Evolutionary conservation across 371 early-diverging fungal genomes (phyloP).

Genomic region (Mucor velutinosus): DNA sequence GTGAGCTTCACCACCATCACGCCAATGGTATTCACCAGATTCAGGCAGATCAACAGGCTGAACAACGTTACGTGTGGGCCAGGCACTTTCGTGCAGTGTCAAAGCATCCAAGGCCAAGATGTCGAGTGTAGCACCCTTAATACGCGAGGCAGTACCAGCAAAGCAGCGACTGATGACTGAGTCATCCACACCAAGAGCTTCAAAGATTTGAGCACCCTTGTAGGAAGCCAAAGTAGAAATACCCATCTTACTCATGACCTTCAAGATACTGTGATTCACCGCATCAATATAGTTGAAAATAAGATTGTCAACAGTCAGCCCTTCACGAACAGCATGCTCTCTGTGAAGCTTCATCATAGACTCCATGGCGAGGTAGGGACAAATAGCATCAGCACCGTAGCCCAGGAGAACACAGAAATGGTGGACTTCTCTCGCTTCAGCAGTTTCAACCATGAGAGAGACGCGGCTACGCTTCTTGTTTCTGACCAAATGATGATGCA

Average conservation of each 20-base stretch:
- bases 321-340: slow-evolving; percentile 70
- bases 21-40: slow-evolving; percentile 96
- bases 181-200: slow-evolving; percentile 91
- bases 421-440: slow-evolving; percentile 96
- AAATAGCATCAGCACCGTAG: slow-evolving; percentile 96
- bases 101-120: slow-evolving; percentile 89
- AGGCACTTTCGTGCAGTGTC: slow-evolving; percentile 84
- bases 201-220: slow-evolving; percentile 98
- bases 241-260: slow-evolving; percentile 99
- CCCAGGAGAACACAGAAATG: slow-evolving; percentile 96
- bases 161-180: slow-evolving; percentile 90
- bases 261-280: slow-evolving; percentile 88
- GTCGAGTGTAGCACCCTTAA: slow-evolving; percentile 91
- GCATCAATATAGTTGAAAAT: slow-evolving; percentile 84
- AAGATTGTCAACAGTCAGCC: slow-evolving; percentile 52
- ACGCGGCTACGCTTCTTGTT: slow-evolving; percentile 87
- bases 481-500: slow-evolving; percentile 91
- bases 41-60: slow-evolving; percentile 74
- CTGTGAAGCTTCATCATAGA: slow-evolving; percentile 86
- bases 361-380: slow-evolving; percentile 91
- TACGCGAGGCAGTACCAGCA: slow-evolving; percentile 94
- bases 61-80: slow-evolving; percentile 71
- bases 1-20: slow-evolving; percentile 89
- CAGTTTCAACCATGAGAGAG: slow-evolving; percentile 89
- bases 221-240: slow-evolving; percentile 96